Evolutionary conservation across 2,329 filamentous ascomycete species (phyloP).

Genomic region (Blastomyces emzantsi): DNA sequence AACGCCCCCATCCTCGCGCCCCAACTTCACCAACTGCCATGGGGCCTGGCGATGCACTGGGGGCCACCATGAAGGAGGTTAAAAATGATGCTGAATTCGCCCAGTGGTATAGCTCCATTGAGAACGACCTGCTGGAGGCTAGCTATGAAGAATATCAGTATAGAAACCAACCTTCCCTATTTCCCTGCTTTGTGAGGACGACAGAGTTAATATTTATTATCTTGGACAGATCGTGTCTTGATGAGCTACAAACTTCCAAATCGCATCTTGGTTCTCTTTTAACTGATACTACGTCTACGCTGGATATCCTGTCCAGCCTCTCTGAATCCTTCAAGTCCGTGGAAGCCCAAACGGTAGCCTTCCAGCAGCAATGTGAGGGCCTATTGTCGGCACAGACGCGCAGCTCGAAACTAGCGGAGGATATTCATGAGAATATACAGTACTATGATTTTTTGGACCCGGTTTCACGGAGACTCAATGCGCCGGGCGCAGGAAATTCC

Average conservation of each 20-base stretch:
- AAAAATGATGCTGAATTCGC: conserved; percentile 53
- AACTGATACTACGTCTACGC: conserved; percentile 63
- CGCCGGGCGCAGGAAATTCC: conserved; percentile 75
- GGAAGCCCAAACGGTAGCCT: conserved; percentile 82
- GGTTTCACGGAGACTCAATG: conserved; percentile 81
- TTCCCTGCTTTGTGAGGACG: conserved; percentile 22
- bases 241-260: conserved; percentile 72
- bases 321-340: conserved; percentile 82
- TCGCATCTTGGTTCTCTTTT: conserved; percentile 73
- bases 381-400: conserved; percentile 73
- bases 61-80: conserved; percentile 32
- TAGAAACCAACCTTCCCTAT: conserved; percentile 24
- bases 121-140: conserved; percentile 63
- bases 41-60: not conserved
- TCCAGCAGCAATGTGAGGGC: conserved; percentile 85
- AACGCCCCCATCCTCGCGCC: not conserved
- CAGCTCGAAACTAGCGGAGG: conserved; percentile 68
- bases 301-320: conserved; percentile 66
- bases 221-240: conserved; percentile 56
- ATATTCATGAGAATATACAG: conserved; percentile 80
- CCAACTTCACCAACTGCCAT: not conserved
- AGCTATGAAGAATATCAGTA: conserved; percentile 81
- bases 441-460: conserved; percentile 93
- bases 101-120: conserved; percentile 50
- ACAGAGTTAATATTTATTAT: not conserved